phyloP scores from a whole-genome alignment of 2,329 filamentous ascomycete genomes.

The Exophiala dermatitidis region DNA sequence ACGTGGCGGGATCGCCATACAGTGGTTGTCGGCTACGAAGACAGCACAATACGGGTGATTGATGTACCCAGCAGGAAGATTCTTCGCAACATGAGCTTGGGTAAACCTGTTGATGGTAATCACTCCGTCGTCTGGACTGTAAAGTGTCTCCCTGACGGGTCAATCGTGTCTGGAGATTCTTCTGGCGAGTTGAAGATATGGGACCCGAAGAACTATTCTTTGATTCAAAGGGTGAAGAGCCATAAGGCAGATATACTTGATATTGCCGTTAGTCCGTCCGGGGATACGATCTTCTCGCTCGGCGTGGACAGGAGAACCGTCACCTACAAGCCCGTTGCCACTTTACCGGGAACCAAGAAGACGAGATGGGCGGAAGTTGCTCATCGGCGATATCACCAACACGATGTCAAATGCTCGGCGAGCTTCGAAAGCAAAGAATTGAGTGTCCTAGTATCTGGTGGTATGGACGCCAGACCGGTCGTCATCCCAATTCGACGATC shows the following conservation, averaged over 20 bases:
- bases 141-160: constrained; percentile 76
- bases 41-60: constrained; percentile 87
- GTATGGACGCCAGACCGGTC: constrained; percentile 76
- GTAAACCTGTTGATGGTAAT: constrained; percentile 72
- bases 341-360: constrained; percentile 40
- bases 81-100: constrained; percentile 76
- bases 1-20: constrained; percentile 78
- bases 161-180: constrained; percentile 91
- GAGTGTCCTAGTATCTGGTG: constrained; percentile 86
- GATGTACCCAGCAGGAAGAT: constrained; percentile 72
- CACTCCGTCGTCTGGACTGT: constrained; percentile 91
- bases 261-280: constrained; percentile 73
- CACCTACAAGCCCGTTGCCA: constrained; percentile 62
- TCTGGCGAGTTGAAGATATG: constrained; percentile 89
- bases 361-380: constrained; percentile 75
- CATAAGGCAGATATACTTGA: constrained; percentile 89
- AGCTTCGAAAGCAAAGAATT: constrained; percentile 76
- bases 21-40: constrained; percentile 87
- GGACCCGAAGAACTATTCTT: constrained; percentile 85
- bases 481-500: constrained; percentile 67
- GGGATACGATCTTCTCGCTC: constrained; percentile 74
- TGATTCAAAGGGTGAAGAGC: constrained; percentile 74
- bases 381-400: constrained; percentile 78
- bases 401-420: constrained; percentile 92
- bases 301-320: constrained; percentile 87